phyloP scores from a whole-genome alignment of 1,284 basidiomycete genomes.

The Sporisorium iseilematis-ciliati region DNA sequence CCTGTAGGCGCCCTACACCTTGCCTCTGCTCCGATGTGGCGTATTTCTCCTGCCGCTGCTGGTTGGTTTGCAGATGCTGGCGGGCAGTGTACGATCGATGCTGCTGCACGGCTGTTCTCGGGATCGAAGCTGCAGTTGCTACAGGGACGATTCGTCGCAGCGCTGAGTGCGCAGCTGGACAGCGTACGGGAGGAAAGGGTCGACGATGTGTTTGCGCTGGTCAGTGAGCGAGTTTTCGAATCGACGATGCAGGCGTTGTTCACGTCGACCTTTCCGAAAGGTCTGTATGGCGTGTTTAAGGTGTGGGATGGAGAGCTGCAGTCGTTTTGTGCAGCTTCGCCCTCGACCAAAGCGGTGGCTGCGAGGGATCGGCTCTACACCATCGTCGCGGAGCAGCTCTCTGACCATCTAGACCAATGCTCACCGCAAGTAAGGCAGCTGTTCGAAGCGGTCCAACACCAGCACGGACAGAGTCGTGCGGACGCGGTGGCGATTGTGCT shows the following conservation, averaged over 20 bases:
- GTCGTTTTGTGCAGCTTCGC: slow-evolving; percentile 5
- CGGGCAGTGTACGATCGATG: slow-evolving; percentile 5
- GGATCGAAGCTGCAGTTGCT: slow-evolving; percentile 8
- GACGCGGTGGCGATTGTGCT: slow-evolving; percentile 19
- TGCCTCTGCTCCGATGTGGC: slow-evolving; percentile 22
- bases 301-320: slow-evolving; percentile 22
- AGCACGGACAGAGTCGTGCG: slow-evolving; percentile 1
- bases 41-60: slow-evolving; percentile 5
- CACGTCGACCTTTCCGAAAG: slow-evolving; percentile 10
- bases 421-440: slow-evolving; percentile 20
- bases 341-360: neutral
- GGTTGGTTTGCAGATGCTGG: slow-evolving; percentile 20
- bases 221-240: slow-evolving; percentile 10
- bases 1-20: slow-evolving; percentile 12
- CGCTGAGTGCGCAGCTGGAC: neutral
- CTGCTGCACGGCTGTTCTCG: slow-evolving; percentile 18
- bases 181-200: neutral
- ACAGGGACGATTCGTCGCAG: slow-evolving; percentile 15
- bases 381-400: slow-evolving; percentile 7
- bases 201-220: slow-evolving; percentile 4
- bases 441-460: slow-evolving; percentile 3
- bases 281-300: slow-evolving; percentile 8
- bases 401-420: slow-evolving; percentile 16
- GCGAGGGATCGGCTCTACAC: slow-evolving; percentile 16
- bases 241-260: slow-evolving; percentile 31